Evolutionary conservation across 2,329 filamentous ascomycete genomes (phyloP).

Genomic region (Dothideomycetes sp.): DNA sequence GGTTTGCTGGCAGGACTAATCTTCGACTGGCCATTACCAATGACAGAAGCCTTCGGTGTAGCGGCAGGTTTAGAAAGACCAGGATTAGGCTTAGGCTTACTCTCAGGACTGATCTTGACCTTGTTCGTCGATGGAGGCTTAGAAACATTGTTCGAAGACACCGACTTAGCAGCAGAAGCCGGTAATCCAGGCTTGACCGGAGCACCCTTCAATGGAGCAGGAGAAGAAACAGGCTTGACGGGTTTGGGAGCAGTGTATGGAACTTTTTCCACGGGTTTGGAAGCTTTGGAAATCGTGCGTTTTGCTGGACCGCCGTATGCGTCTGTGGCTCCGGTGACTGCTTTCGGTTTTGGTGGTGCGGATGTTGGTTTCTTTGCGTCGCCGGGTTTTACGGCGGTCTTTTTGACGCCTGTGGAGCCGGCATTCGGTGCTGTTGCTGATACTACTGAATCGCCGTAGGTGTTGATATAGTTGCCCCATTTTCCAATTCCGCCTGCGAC

Average conservation of each 20-base stretch:
- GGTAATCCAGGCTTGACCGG: too few species aligned
- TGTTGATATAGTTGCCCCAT: conserved; percentile 27
- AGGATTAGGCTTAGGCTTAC: conserved; percentile 15
- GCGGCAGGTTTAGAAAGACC: too few species aligned
- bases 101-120: conserved; percentile 17
- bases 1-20: too few species aligned
- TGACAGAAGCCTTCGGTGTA: too few species aligned
- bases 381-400: conserved; percentile 10
- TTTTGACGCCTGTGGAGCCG: conserved; percentile 16
- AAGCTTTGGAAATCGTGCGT: too few species aligned
- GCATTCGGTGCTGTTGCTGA: conserved; percentile 25
- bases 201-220: too few species aligned
- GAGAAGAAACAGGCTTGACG: too few species aligned
- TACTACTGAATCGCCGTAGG: conserved; percentile 25
- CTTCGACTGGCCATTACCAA: too few species aligned
- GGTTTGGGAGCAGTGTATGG: conserved; percentile 5
- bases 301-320: conserved; percentile 12
- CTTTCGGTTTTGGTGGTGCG: conserved; percentile 13
- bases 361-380: conserved; percentile 12
- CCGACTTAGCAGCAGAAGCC: background rate
- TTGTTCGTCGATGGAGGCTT: conserved; percentile 14
- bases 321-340: conserved; percentile 10
- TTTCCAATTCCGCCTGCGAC: conserved; percentile 27
- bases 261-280: conserved; percentile 7
- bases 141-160: conserved; percentile 7